Base-by-base conservation (phyloP, 2,329 filamentous ascomycete genomes). In the Coniochaeta ligniaria region DNA sequence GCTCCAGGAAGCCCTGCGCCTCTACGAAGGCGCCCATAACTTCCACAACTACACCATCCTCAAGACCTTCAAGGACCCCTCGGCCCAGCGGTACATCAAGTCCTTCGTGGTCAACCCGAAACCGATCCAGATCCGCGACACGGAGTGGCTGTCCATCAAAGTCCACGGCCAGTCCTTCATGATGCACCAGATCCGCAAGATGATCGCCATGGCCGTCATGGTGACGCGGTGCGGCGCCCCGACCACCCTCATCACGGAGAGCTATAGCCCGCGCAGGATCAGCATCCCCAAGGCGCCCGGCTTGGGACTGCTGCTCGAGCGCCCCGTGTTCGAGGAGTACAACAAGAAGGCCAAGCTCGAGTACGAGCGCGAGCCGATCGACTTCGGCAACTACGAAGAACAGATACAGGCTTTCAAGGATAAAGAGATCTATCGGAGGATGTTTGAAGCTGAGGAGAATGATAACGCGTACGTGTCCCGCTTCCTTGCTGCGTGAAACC, bases 161-260 rank as follows among this genome's bases (percentile, higher is more conserved):
- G 93, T 99, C 26, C 95, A 99, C 74, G 95, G 95, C 0, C 95
- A 99, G 75, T 94, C 89, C 70, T 99, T 99, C 82, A 99, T 99
- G 95, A 99, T 99, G 95, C 95, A 99, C 75, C 95, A 99, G 78
- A 99, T 99, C 74, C 89, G 95, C 70, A 99, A 98, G 77, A 98
- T 99, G 95, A 91, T 99, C 17, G 92, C 91, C 60, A 92, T 99
- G 89, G 91, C 87, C 9, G 86, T 91, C 36, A 80, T 99, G 62
- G 80, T 94, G 6, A 89, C 96, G 7, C 88, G 95, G 41, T 96
- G 90, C 72, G 95, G 92, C 58, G 88, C 88, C n/a, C 81, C 90
- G 4, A 79, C 87, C 4, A 77, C 83, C 12, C 84, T 90, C 31
- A 90, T 99, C 66, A 73, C 77, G 0, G 83, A 96, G 63, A 91